Percentiles rank a stretch among this genome's conserved stretches.
These are phyloP conservation scores for Aspergillus arachidicola DNA, from an alignment of 2,329 filamentous ascomycete species.

Conservation along the genomic window DNA sequence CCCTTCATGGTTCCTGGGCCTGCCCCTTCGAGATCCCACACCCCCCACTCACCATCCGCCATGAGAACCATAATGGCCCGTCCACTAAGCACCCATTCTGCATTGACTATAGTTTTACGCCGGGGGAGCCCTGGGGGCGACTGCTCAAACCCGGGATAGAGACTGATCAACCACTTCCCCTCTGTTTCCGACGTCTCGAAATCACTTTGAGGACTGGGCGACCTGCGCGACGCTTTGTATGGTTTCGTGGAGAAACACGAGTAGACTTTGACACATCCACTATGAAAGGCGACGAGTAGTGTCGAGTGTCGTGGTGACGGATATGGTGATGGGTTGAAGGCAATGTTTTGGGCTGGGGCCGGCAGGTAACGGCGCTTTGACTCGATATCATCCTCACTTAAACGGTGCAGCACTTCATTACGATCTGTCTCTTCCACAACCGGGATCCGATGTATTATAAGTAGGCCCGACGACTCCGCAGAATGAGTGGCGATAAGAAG, in stretches of 20 bases:
- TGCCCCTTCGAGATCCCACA: constrained; percentile 52
- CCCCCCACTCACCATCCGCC: constrained; percentile 52
- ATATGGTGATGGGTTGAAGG: constrained; percentile 57
- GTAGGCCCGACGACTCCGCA: constrained; percentile 45
- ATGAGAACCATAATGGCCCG: constrained; percentile 49
- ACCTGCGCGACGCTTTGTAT: constrained; percentile 29
- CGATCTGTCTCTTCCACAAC: constrained; percentile 30
- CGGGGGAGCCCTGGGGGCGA: constrained; percentile 30
- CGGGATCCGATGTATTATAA: constrained; percentile 49
- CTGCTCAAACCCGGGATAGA: constrained; percentile 46
- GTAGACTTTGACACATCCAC: constrained; percentile 61
- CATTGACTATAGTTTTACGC: constrained; percentile 49
- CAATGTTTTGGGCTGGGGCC: constrained; percentile 53
- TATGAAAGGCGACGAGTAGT: constrained; percentile 57
- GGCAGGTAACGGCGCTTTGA: constrained; percentile 53
- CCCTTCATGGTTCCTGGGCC: constrained; percentile 45
- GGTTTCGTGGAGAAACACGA: constrained; percentile 51
- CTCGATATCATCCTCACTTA: constrained; percentile 41
- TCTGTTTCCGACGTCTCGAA: constrained; percentile 36
- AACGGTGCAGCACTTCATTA: constrained; percentile 22
- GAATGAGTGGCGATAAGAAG: constrained; percentile 52
- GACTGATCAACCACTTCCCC: constrained; percentile 48
- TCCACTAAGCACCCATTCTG: constrained; percentile 49
- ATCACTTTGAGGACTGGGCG: constrained; percentile 34
- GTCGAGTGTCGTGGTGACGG: constrained; percentile 57